These are phyloP conservation scores for Luffa acutangula DNA, from an alignment of 306 rosid genomes.

Conservation along the genomic window DNA sequence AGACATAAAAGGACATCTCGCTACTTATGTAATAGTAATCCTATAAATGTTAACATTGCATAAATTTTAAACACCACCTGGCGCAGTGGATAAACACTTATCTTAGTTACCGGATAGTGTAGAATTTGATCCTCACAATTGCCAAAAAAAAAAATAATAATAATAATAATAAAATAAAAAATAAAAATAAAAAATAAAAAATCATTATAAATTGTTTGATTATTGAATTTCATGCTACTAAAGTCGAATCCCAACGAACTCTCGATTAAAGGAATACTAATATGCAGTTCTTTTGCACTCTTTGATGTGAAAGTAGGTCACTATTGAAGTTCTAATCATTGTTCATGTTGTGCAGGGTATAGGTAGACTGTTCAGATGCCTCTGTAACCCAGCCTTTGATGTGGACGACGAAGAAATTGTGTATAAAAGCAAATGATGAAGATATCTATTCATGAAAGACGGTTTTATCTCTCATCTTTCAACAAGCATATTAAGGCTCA, in stretches of 20 bases:
- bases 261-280: neutral
- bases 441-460: neutral
- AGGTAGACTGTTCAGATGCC: constrained; percentile 93
- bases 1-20: too few relatives aligned
- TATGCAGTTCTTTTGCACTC: neutral
- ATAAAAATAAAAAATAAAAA: too few relatives aligned
- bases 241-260: neutral
- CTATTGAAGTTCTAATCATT: neutral
- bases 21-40: too few relatives aligned
- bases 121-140: too few relatives aligned
- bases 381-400: constrained; percentile 94
- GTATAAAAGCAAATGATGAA: constrained; percentile 55
- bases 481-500: neutral
- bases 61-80: too few relatives aligned
- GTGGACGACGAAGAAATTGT: constrained; percentile 90
- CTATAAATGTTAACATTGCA: too few relatives aligned
- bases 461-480: constrained; percentile 1
- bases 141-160: too few relatives aligned
- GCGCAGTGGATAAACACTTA: too few relatives aligned
- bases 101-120: too few relatives aligned
- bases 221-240: neutral
- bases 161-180: too few relatives aligned
- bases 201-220: neutral
- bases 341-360: constrained; percentile 44
- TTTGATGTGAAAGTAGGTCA: neutral